Conservation (phyloP, 495 filamentous ascomycete genomes). For the Aspergillus biplanus region DNA sequence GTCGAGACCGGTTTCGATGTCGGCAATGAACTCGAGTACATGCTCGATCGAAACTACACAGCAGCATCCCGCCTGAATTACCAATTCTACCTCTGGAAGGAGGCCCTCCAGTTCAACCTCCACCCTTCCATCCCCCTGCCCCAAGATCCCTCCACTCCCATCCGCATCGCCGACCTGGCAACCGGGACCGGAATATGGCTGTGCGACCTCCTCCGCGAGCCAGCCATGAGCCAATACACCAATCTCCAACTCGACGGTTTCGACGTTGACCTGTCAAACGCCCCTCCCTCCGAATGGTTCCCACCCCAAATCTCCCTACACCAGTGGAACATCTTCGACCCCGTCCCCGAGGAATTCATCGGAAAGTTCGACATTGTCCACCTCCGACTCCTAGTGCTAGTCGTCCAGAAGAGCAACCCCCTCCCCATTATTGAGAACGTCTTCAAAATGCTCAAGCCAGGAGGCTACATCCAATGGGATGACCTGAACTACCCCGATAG, state of each 20-base stretch:
- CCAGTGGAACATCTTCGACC: constrained; percentile 30
- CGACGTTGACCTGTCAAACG: constrained; percentile 30
- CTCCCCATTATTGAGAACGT: constrained; percentile 22
- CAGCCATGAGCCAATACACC: background rate
- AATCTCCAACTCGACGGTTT: constrained; percentile 22
- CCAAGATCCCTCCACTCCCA: background rate
- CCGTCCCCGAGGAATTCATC: constrained; percentile 27
- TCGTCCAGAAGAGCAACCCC: constrained; percentile 30
- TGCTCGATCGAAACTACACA: constrained; percentile 2
- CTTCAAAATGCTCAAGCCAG: constrained; percentile 33
- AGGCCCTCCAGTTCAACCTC: constrained; percentile 12
- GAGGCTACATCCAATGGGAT: constrained; percentile 42
- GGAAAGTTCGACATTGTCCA: constrained; percentile 41
- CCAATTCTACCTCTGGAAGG: constrained; percentile 19
- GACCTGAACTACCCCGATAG: constrained; percentile 24
- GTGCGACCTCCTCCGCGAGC: constrained; percentile 6
- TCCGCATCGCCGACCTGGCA: constrained; percentile 11
- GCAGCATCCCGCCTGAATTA: constrained; percentile 13
- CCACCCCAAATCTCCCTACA: constrained; percentile 28
- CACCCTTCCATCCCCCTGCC: constrained; percentile 6
- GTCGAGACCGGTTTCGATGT: constrained; percentile 14
- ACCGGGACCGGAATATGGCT: constrained; percentile 16
- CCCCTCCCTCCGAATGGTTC: constrained; percentile 29
- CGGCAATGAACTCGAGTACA: constrained; percentile 21
- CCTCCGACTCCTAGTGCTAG: constrained; percentile 31